Evolutionary conservation across 2,329 filamentous ascomycete species (phyloP).

Genomic region (Cladosporium sp.): DNA sequence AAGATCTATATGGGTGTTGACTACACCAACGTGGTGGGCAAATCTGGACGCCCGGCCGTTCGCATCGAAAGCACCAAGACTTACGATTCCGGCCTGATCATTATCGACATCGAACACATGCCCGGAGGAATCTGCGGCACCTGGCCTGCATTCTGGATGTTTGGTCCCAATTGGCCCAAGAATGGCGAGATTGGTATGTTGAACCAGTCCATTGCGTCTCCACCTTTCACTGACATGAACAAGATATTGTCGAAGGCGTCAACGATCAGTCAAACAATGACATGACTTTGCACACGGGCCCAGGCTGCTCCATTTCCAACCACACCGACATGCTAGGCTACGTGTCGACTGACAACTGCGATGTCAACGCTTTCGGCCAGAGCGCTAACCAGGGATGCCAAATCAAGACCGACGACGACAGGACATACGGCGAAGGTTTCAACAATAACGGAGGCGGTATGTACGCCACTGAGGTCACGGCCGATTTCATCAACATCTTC

Average conservation of each 20-base stretch:
- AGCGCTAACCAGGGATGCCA: conserved; percentile 33
- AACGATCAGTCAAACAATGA: conserved; percentile 37
- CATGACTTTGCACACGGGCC: conserved; percentile 39
- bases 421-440: conserved; percentile 38
- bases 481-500: conserved; percentile 35
- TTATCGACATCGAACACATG: conserved; percentile 73
- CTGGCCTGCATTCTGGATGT: conserved; percentile 51
- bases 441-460: conserved; percentile 47
- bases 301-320: conserved; percentile 35
- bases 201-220: neutral
- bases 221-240: conserved; percentile 3
- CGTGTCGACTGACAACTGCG: conserved; percentile 41
- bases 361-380: conserved; percentile 44
- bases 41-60: conserved; percentile 66
- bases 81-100: conserved; percentile 67
- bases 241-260: conserved; percentile 44
- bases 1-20: conserved; percentile 39
- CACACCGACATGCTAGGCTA: conserved; percentile 61
- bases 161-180: conserved; percentile 42
- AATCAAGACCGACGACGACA: conserved; percentile 52
- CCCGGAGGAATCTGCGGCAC: conserved; percentile 68
- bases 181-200: conserved; percentile 36
- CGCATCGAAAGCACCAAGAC: conserved; percentile 66
- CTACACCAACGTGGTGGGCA: conserved; percentile 43
- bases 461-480: conserved; percentile 40